phyloP scores from a whole-genome alignment of 2,329 filamentous ascomycete species.

The Colletotrichum sp. region DNA sequence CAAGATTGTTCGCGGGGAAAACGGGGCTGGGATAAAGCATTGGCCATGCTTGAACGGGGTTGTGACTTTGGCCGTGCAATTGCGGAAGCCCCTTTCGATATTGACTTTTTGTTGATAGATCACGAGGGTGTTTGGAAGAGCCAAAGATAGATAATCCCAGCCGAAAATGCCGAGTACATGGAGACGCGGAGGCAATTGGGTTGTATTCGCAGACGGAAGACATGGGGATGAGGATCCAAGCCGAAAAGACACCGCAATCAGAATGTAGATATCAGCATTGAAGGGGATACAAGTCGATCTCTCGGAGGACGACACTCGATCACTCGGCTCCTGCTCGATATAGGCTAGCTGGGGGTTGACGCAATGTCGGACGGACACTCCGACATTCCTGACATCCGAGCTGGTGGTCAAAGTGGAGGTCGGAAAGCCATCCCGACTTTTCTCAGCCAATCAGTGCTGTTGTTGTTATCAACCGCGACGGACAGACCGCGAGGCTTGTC shows the following conservation, averaged over 20 bases:
- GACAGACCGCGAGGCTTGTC: not conserved
- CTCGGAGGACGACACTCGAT: not conserved
- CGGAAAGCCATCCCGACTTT: not conserved
- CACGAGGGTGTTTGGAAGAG: not conserved
- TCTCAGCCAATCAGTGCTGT: not conserved
- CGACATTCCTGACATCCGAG: not conserved
- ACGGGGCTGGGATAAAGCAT: not conserved
- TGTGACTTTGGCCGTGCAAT: not conserved
- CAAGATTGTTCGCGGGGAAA: not conserved
- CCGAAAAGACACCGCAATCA: not conserved
- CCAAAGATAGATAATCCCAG: not conserved
- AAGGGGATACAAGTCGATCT: not conserved
- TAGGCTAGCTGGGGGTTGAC: not conserved
- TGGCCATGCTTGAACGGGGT: not conserved
- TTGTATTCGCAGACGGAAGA: not conserved
- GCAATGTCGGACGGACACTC: not conserved
- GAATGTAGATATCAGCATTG: not conserved
- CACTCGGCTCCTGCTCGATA: not conserved
- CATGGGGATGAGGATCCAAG: not conserved
- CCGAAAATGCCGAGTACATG: not conserved
- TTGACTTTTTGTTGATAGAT: not conserved
- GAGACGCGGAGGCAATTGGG: not conserved
- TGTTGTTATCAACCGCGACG: constrained; percentile 35
- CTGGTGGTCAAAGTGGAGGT: not conserved
- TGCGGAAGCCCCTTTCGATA: not conserved